Base-by-base conservation (phyloP, 805 yeast genomes). In the Metschnikowia dekortorum region DNA sequence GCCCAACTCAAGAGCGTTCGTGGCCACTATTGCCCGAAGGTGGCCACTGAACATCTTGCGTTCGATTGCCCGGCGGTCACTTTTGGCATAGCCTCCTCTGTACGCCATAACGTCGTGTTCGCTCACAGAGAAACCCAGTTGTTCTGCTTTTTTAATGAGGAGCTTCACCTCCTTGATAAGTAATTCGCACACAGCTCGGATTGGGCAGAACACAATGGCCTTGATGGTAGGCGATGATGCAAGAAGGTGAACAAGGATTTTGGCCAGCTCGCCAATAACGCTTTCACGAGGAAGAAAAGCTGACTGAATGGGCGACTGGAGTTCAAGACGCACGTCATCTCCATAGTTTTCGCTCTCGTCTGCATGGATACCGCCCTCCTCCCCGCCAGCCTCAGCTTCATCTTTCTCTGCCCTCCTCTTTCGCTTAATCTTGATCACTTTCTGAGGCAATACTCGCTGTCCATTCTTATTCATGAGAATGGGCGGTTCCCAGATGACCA, bases 1-100 rank as follows among this genome's bases (percentile, higher is more conserved):
- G 52, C 99, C 99, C 44, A 94, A 76, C 62, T 94, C 99, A 50
- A 94, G 70, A 0, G 99, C 99, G 67, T 91, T 90, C 0, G 99
- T 94, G 0, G 99, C 92, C 4, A 94, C 82, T 29, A 95, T 87
- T 0, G 96, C 97, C 51, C 84, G 75, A 29, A 94, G 67, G 48
- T 83, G 81, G 0, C 98, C 97, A 54, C 79, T 80, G 63, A 94
- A 94, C 97, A 94, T 89, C 58, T 87, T 89, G 43, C 78, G 75
- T 65, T 94, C 99, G 50, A 94, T 92, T 48, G 82, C 78, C 56
- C 99, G 78, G 56, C 99, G 76, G 61, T 92, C 98, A 1, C 78
- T 68, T 1, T 91, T 84, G 3, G 96, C 82, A 62, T 94, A 94
- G 1, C 99, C 99, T 35, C 98, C 99, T 56, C 99, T 73, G 60